A percentile compares a stretch with the other conserved stretches of the same genome.
phyloP scores from a whole-genome alignment of 495 filamentous ascomycete species.

The Daldinia bambusicola region DNA sequence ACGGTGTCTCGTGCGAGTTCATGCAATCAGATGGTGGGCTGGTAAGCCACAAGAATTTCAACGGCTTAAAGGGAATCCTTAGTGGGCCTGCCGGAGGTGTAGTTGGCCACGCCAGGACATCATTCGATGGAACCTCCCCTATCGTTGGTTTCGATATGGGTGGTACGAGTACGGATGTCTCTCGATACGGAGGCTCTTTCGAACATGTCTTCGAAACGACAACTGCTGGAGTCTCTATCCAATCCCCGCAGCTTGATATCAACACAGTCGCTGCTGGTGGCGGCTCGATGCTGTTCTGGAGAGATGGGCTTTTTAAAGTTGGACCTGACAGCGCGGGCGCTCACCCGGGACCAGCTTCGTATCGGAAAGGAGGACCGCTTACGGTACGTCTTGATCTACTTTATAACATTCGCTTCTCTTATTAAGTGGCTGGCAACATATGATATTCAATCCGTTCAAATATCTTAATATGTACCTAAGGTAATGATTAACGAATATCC shows the following conservation, averaged over 20 bases:
- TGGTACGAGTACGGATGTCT: constrained; percentile 95
- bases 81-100: constrained; percentile 85
- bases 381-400: constrained; percentile 37
- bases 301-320: constrained; percentile 41
- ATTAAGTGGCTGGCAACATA: not conserved
- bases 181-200: constrained; percentile 81
- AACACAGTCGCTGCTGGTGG: constrained; percentile 75
- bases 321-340: constrained; percentile 40
- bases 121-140: constrained; percentile 89
- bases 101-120: constrained; percentile 94
- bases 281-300: constrained; percentile 45
- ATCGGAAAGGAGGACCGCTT: constrained; percentile 53
- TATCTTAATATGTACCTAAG: not conserved
- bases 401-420: not conserved
- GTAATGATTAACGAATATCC: not conserved
- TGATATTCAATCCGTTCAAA: not conserved
- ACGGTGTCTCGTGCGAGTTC: constrained; percentile 80
- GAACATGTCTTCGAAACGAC: constrained; percentile 99
- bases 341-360: constrained; percentile 52
- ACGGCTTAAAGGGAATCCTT: constrained; percentile 77
- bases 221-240: constrained; percentile 93
- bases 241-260: constrained; percentile 95
- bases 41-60: constrained; percentile 78
- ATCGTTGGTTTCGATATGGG: constrained; percentile 98
- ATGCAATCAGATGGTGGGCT: constrained; percentile 87